Evolutionary conservation across 2,329 filamentous ascomycete genomes (phyloP).

Genomic region (Exophiala viscosa): DNA sequence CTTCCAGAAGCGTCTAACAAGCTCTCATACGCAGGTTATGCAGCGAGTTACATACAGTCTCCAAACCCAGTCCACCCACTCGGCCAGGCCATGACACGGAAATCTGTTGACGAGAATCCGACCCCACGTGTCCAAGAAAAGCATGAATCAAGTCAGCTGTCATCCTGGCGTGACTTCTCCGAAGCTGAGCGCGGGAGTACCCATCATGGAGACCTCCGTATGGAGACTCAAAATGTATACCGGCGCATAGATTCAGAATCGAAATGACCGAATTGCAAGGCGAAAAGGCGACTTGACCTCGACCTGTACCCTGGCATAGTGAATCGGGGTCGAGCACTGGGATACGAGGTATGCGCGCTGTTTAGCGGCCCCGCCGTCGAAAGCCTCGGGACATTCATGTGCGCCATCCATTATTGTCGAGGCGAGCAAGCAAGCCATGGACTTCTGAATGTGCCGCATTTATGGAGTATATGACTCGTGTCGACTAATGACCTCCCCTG

Average conservation of each 20-base stretch:
- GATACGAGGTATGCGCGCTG: conserved; percentile 20
- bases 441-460: not conserved
- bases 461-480: conserved; percentile 1
- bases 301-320: not conserved
- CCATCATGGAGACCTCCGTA: conserved; percentile 8
- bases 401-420: not conserved
- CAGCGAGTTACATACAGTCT: conserved; percentile 6
- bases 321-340: conserved; percentile 8
- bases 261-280: conserved; percentile 2
- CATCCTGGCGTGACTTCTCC: conserved; percentile 7
- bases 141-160: conserved; percentile 9
- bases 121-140: conserved; percentile 6
- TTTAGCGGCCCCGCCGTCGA: conserved; percentile 12
- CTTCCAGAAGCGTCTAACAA: conserved; percentile 3
- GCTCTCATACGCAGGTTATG: not conserved
- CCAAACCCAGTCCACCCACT: conserved; percentile 1
- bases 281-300: not conserved
- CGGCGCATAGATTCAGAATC: not conserved
- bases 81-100: not conserved
- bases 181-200: conserved; percentile 16
- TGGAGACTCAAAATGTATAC: conserved; percentile 5
- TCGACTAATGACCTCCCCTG: conserved; percentile 10
- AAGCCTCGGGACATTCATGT: not conserved
- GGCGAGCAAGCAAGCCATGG: conserved; percentile 2
- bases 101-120: not conserved